Conservation (phyloP, 1,284 basidiomycete genomes). For the Melampsora allii-populina region DNA sequence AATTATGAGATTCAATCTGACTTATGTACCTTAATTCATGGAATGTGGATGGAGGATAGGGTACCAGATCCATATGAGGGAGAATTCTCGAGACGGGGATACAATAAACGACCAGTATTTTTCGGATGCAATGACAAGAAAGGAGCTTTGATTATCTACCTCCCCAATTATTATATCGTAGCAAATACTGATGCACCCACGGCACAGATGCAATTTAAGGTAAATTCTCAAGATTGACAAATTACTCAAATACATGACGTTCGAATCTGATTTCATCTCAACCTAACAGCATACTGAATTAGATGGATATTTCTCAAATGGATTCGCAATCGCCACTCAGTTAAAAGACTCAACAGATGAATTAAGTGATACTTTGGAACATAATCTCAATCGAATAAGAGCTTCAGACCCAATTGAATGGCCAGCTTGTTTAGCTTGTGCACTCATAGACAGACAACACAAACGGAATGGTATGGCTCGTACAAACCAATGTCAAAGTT, state of each 20-base stretch:
- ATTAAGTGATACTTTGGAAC: slow-evolving; percentile 30
- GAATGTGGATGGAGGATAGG: background rate
- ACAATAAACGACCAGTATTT: slow-evolving; percentile 41
- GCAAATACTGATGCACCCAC: slow-evolving; percentile 42
- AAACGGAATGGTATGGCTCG: slow-evolving; percentile 31
- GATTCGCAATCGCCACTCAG: slow-evolving; percentile 42
- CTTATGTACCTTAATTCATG: background rate
- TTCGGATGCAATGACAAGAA: slow-evolving; percentile 30
- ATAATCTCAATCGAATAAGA: slow-evolving; percentile 24
- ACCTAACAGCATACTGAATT: slow-evolving; percentile 37
- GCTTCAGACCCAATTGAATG: slow-evolving; percentile 34
- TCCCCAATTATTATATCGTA: slow-evolving; percentile 37
- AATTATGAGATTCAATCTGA: background rate
- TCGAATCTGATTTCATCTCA: background rate
- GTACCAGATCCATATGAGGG: slow-evolving; percentile 41
- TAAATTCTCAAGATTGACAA: background rate
- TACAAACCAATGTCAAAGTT: slow-evolving; percentile 38
- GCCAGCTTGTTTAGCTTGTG: slow-evolving; percentile 42
- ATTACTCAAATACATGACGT: too few relatives aligned
- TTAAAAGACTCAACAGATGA: slow-evolving; percentile 4
- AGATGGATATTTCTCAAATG: slow-evolving; percentile 40
- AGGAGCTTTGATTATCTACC: slow-evolving; percentile 28
- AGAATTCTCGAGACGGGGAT: slow-evolving; percentile 39
- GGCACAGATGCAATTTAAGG: slow-evolving; percentile 38
- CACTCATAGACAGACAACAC: slow-evolving; percentile 39